These are phyloP conservation scores for Ceratocystis harringtonii DNA, from an alignment of 2,329 filamentous ascomycete species.

Conservation along the genomic window DNA sequence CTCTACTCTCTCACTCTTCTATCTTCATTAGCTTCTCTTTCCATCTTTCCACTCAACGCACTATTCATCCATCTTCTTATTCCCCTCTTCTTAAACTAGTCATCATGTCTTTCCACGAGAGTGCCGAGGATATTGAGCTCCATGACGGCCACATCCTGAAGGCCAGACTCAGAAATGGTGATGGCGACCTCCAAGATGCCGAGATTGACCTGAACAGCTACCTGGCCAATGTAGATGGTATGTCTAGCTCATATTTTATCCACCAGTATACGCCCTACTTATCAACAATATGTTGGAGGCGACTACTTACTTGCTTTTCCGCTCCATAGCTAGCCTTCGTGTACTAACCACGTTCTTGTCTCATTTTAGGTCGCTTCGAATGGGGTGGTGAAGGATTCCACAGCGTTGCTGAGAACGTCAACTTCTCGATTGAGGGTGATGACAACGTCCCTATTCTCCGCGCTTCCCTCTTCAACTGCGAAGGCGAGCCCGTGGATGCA, in stretches of 20 bases:
- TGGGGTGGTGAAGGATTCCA: conserved; percentile 27
- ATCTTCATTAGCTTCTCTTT: background rate
- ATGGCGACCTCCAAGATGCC: conserved; percentile 29
- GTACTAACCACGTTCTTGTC: background rate
- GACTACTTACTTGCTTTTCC: background rate
- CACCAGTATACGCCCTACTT: background rate
- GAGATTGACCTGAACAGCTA: conserved; percentile 42
- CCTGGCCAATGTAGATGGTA: conserved; percentile 37
- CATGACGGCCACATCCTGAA: conserved; percentile 35
- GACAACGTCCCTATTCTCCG: conserved; percentile 38
- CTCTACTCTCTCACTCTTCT: background rate
- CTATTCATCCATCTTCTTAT: background rate
- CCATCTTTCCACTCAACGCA: background rate
- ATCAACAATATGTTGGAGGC: no score
- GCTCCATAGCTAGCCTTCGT: background rate
- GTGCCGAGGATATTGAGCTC: conserved; percentile 28
- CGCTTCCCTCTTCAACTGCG: conserved; percentile 29
- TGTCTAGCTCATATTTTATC: conserved; percentile 15
- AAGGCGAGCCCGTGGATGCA: conserved; percentile 28
- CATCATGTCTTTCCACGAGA: conserved; percentile 31
- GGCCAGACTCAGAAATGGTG: conserved; percentile 27
- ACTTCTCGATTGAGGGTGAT: conserved; percentile 36
- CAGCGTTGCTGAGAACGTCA: conserved; percentile 31
- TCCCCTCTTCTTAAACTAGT: background rate
- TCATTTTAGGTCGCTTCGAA: conserved; percentile 15